Conservation (phyloP, 768 basidiomycete species). For the Crucibulum laeve region DNA sequence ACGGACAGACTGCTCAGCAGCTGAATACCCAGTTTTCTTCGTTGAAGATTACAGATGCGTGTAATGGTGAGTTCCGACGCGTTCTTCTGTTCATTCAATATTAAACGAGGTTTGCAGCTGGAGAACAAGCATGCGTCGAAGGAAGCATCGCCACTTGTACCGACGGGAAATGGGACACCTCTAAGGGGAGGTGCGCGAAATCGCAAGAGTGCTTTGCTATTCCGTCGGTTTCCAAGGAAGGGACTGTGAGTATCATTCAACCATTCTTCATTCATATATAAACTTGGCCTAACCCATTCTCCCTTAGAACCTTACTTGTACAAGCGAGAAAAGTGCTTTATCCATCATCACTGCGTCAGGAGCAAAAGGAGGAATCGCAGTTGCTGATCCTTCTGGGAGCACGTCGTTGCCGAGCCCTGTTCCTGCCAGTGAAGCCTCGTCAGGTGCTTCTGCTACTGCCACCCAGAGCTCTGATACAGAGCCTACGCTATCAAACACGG, state of each 20-base stretch:
- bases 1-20: conserved; percentile 45
- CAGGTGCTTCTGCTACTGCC: conserved; percentile 4
- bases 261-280: background rate
- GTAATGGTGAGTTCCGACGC: conserved; percentile 31
- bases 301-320: conserved; percentile 44
- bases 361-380: conserved; percentile 34
- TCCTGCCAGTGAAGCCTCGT: conserved; percentile 3
- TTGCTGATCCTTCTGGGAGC: conserved; percentile 9
- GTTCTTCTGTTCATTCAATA: background rate
- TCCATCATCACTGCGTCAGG: conserved; percentile 44
- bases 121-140: conserved; percentile 40
- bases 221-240: conserved; percentile 35
- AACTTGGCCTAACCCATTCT: background rate
- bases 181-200: conserved; percentile 26
- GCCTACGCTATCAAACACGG: too few species aligned
- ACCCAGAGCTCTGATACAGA: conserved; percentile 10
- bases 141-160: conserved; percentile 35
- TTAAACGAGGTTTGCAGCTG: conserved; percentile 22
- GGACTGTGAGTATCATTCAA: conserved; percentile 34
- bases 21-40: conserved; percentile 43
- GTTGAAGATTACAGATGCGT: conserved; percentile 36
- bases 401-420: conserved; percentile 10
- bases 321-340: conserved; percentile 41
- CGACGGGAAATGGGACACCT: conserved; percentile 33
- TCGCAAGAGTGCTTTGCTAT: conserved; percentile 47